Evolutionary conservation across 1,284 basidiomycete genomes (phyloP), one percentile per base, ranked within the genome.

Genomic region (Sanghuangporus weigelae): DNA sequence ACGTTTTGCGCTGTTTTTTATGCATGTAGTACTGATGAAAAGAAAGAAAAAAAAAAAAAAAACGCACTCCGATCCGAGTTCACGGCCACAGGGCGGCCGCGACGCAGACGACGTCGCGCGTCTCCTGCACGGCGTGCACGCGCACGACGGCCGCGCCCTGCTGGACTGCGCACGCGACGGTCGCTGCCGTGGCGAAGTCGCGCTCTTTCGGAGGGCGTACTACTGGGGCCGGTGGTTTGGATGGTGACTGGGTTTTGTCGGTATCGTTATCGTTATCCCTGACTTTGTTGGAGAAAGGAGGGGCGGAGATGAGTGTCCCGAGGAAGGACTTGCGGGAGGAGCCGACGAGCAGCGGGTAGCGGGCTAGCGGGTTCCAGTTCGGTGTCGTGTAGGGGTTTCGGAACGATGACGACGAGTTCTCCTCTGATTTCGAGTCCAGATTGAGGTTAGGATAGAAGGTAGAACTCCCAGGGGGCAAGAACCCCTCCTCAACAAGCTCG

Each of bases 271-370:
- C n/a, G n/a, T n/a, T n/a, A n/a, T 3, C 84, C 86, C 67, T 79
- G 71, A 16, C 42, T 44, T 44, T 44, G 42, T 44, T 44, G 7
- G 39, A 40, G 39, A n/a, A n/a, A 19, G 19, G 60, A 7, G 63
- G 70, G 59, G 77, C 71, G 10, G 78, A 74, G 12, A 90, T 79
- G 49, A 93, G 78, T 1, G 73, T 73, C 0, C 92, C 94, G 6
- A 96, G 77, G 73, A 95, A 94, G 0, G 89, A 89, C 74, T 98
- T 97, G 55, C 90, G 79, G 19, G 93, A 95, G 0, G 86, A 75
- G 1, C 94, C 95, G 21, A 96, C 83, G 2, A 98, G 78, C 14
- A 87, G 75, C 0, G 94, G 90, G 67, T 84, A 92, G 4, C 85
- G 84, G 7, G 74, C 72, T 14, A 95, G 75, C 8, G 80, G 77